A percentile compares a stretch with the other conserved stretches of the same genome.
Evolutionary conservation across 768 basidiomycete genomes (phyloP).

Genomic region (Boletus subparvulus): DNA sequence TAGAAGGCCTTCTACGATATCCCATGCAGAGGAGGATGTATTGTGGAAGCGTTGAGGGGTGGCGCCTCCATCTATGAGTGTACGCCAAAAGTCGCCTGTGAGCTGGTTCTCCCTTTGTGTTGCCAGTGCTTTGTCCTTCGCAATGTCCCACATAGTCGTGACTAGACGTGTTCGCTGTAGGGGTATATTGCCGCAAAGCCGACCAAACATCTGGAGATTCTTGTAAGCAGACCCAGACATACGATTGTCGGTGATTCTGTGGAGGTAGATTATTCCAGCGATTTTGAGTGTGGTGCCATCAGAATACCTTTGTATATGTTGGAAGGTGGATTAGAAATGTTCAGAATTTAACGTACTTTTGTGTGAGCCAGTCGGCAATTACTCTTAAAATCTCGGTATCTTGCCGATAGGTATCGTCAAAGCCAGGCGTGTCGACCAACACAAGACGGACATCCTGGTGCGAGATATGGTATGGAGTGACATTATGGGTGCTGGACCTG

Average conservation of each 20-base stretch:
- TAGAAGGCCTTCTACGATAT: not conserved
- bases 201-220: constrained; percentile 36
- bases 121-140: constrained; percentile 11
- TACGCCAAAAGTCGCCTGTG: constrained; percentile 22
- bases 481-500: constrained; percentile 8
- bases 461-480: constrained; percentile 2
- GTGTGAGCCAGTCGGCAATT: constrained; percentile 19
- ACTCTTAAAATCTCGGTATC: constrained; percentile 10
- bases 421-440: constrained; percentile 23
- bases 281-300: constrained; percentile 5
- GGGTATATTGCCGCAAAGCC: constrained; percentile 34
- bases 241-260: constrained; percentile 36
- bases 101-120: constrained; percentile 27
- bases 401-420: constrained; percentile 18
- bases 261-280: constrained; percentile 35
- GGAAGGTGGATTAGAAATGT: not conserved
- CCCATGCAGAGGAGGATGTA: not conserved
- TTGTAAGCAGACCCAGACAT: constrained; percentile 31
- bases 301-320: constrained; percentile 8
- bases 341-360: constrained; percentile 8
- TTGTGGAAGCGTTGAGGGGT: not conserved
- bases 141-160: constrained; percentile 40
- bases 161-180: constrained; percentile 33
- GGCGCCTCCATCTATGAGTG: constrained; percentile 5
- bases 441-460: not conserved